Evolutionary conservation across 495 filamentous ascomycete genomes (phyloP), one percentile per base, ranked within the genome.

Genomic region (Xanthoparmelia taractica): DNA sequence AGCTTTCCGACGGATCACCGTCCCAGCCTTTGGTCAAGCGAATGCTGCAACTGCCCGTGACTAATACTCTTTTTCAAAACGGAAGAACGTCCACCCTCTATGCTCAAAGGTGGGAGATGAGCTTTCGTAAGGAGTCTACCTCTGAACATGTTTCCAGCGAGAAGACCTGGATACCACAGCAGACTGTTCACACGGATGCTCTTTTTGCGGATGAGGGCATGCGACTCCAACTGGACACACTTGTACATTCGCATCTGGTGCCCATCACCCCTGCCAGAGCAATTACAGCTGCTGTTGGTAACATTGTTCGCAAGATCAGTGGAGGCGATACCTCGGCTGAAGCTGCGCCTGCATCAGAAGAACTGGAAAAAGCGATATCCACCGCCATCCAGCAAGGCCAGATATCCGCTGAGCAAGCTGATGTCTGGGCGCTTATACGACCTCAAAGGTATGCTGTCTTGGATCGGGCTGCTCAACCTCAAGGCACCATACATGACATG

Each of bases 21-120:
- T 23, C 25, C 13, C 52, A 56, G 41, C 27, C 33, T 36, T 25
- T 43, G 17, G 48, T 47, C 27, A 27, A 52, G n/a, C 57, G 56
- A 33, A 61, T 63, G 31, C 20, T 71, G 38, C 62, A 69, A 55
- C 40, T 90, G 25, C 89, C 88, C 11, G 78, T 92, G 33, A 87
- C 90, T 61, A 90, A 91, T 67, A 94, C 90, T 0, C 68, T 92
- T 17, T 94, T 93, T 68, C 74, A 82, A 54, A 93, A 84, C 66
- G 89, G 88, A 34, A 82, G 75, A 47, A 76, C 79, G 38, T 82
- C 84, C 23, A 88, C 86, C 5, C 75, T 92, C 17, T 72, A 80
- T 31, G 77, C 77, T 17, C 83, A 80, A 65, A 76, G 69, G 40
- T 92, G 87, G 87, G 75, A 63, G 12, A 54, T 64, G 25, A 55